phyloP scores from a whole-genome alignment of 2,329 filamentous ascomycete species.

The Bipolaris cookei region DNA sequence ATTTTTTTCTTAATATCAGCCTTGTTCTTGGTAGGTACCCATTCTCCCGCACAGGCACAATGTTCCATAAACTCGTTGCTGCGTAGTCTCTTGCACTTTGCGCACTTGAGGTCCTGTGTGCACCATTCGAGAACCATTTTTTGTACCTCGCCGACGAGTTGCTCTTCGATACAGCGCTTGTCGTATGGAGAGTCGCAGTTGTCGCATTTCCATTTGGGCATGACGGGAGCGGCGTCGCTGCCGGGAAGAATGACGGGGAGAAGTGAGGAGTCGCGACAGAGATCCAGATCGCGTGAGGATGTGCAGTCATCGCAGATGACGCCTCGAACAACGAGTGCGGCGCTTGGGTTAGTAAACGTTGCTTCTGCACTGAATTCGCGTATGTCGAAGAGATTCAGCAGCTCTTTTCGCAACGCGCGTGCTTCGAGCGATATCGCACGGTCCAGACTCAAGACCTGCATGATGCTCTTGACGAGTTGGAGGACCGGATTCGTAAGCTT shows the following conservation, averaged over 20 bases:
- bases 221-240: slow-evolving; percentile 50
- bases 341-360: slow-evolving; percentile 84
- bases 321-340: slow-evolving; percentile 73
- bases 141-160: slow-evolving; percentile 77
- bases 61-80: slow-evolving; percentile 97
- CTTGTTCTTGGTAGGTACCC: slow-evolving; percentile 74
- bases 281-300: slow-evolving; percentile 83
- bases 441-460: slow-evolving; percentile 90
- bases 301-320: slow-evolving; percentile 91
- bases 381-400: slow-evolving; percentile 89
- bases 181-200: slow-evolving; percentile 79
- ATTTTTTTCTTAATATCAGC: slow-evolving; percentile 70
- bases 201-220: slow-evolving; percentile 75
- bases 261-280: slow-evolving; percentile 87
- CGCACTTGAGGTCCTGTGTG: slow-evolving; percentile 89
- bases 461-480: slow-evolving; percentile 89
- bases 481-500: slow-evolving; percentile 73
- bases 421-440: slow-evolving; percentile 90
- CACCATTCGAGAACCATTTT: slow-evolving; percentile 78
- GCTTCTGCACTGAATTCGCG: slow-evolving; percentile 90
- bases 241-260: slow-evolving; percentile 59
- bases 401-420: slow-evolving; percentile 83
- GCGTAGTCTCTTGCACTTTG: slow-evolving; percentile 68
- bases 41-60: slow-evolving; percentile 88
- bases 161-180: slow-evolving; percentile 81